Evolutionary conservation across 306 rosid species (phyloP), one percentile per base, ranked within the genome.

Genomic region (Prunus fruticosa): DNA sequence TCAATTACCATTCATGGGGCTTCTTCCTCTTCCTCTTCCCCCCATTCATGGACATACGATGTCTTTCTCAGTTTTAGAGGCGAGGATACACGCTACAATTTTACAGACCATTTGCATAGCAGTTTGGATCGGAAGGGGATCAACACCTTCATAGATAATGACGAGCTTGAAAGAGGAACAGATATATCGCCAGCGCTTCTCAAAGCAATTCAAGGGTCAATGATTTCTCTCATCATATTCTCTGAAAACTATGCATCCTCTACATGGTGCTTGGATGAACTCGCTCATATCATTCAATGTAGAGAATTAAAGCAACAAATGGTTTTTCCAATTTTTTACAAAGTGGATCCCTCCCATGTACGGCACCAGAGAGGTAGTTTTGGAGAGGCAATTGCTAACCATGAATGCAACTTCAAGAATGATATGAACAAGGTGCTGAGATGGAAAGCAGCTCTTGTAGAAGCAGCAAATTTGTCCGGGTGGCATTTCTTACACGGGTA

Each of bases 311-410:
- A 20, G 34, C 51, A 41, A 1, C 71, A 64, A 45, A 63, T 18
- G 1, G 71, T 64, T 6, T 47, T 27, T 20, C 64, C 78, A 6
- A 51, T 75, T 2, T 75, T 74, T 43, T 74, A 46, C 32, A 38
- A 74, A 10, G 78, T 74, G 12, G 61, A 74, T 3, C 78, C 71
- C 6, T 62, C 62, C 5, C 14, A 62, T n/a, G n/a, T 74, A 22
- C 38, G 78, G 28, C 5, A 74, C 20, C 70, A 30, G 32, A 30
- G 3, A 16, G 78, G 60, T 8, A 27, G 2, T 6, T 61, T 74
- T 50, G 71, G 78, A 6, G 70, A 74, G 11, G 78, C 62, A 5
- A 14, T 74, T 54, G 62, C 46, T 45, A 9, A 18, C 3, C 69
- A 58, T 25, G 67, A 70, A 28, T 13, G 6, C 45, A 12, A 11